Evolutionary conservation across 768 basidiomycete species (phyloP), one percentile per base, ranked within the genome.

Genomic region (Russula compacta): DNA sequence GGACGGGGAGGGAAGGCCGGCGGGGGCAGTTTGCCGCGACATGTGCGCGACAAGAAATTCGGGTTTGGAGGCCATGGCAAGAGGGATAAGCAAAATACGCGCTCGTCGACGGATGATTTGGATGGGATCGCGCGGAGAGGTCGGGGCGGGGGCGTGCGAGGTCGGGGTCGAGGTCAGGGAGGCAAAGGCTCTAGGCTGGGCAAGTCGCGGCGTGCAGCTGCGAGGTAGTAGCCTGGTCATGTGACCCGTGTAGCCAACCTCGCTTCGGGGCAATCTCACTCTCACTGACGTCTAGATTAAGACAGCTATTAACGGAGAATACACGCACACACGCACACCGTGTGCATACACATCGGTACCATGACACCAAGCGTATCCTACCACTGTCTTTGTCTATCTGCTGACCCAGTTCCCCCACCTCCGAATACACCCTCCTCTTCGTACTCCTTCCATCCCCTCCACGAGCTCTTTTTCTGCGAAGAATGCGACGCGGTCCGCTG

Each of bases 401-500:
- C 72, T 6, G 78, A 79, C 17, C 79, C 79, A 15, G 71, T 78
- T 21, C 85, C 87, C 11, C 90, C 89, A 11, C 86, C 85, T 3
- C 90, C 89, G 0, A 85, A 84, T 67, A 78, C 89, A 0, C 75
- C 82, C 2, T 91, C 93, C 0, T 92, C 93, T 0, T 83, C 85
- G 0, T 81, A 85, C 67, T 86, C 83, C 67, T 92, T 94, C 70
- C 91, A 95, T 67, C 81, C 87, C 6, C 80, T 98, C 2, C 82
- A 91, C 68, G 81, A 81, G 33, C 83, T 99, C 8, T 97, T 92
- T 73, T 98, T 98, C 72, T 99, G 97, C 73, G 95, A 98, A 73
- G 95, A 98, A 81, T 99, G 97, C 73, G 95, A 98, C 73, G 87
- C 90, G 2, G 82, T 99, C 47, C 79, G 94, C 59, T 99, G 97